Evolutionary conservation across 225 moss, liverwort and hornwort species (phyloP), one percentile per base, ranked within the genome.

Genomic region (Pleurozium schreberi): DNA sequence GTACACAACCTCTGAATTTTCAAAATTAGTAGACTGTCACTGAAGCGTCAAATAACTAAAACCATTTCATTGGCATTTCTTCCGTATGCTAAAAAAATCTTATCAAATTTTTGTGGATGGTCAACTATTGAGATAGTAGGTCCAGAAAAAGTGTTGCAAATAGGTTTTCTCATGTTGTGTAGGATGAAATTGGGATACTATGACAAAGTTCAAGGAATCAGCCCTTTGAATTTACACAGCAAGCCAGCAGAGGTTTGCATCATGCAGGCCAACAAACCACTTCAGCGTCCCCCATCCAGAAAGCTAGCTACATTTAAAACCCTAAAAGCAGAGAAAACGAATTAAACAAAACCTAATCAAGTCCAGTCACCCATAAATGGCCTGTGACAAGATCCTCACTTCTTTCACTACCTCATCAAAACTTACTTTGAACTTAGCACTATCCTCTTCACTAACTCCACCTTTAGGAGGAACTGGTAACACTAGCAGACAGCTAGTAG

Each of bases 401-500:
- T 98, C 97, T 77, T 93, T 94, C 70, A 98, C 94, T 34, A 97
- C 95, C 86, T 98, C 98, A 49, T 96, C 94, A 88, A 93, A 94
- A 85, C 95, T 96, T 57, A 87, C 74, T 89, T 93, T 93, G 69
- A 95, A 97, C 83, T 97, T 96, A 21, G 92, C 94, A 78, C 91
- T 95, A 67, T 98, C 96, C 85, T 97, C 98, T 52, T 94, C 96
- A 89, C 93, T 89, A 58, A 92, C 89, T 66, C 94, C 96, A 79
- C 96, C 98, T 85, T 92, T 95, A 6, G 95, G 90, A 49, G 98
- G 96, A 82, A 86, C 92, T 63, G 95, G 88, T 71, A 98, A 78
- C 26, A 98, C 95, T 60, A 98, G 92, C 76, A 95, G 92, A 89
- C 98, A 98, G 89, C 98, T 98, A 11, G 98, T 98, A 45, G 98